Percentiles rank a stretch among this genome's conserved stretches.
phyloP scores from a whole-genome alignment of 2,329 filamentous ascomycete species.

The Ophiocordyceps polyrhachis-furcata region DNA sequence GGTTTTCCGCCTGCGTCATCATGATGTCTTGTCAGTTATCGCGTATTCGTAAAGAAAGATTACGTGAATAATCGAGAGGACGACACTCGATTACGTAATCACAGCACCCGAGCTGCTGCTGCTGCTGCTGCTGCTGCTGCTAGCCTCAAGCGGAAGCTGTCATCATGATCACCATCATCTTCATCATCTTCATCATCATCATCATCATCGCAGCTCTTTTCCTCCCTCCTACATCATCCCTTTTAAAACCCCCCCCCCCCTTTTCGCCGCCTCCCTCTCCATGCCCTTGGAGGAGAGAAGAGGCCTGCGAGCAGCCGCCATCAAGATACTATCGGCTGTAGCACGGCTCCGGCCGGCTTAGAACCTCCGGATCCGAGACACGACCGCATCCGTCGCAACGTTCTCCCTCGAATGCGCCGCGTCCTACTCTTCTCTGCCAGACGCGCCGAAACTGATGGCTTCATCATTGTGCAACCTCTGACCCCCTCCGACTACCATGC shows the following conservation, averaged over 20 bases:
- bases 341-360: neutral
- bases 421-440: neutral
- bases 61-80: too few relatives aligned
- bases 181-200: neutral
- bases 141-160: neutral
- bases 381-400: neutral
- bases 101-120: neutral
- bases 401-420: neutral
- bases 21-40: neutral
- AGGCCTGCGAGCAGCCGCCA: neutral
- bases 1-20: neutral
- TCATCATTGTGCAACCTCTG: neutral
- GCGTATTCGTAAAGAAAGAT: neutral
- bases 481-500: constrained; percentile 29
- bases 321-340: neutral
- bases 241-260: too few relatives aligned
- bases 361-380: neutral
- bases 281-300: too few relatives aligned
- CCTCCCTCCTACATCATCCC: too few relatives aligned
- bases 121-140: neutral
- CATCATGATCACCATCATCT: neutral
- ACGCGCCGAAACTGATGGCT: constrained; percentile 1
- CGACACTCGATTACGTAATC: neutral
- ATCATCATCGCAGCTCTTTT: neutral
- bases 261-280: too few relatives aligned